Percentiles rank a stretch among this genome's conserved stretches.
Conservation (phyloP, 73 alveolate species). For the Strombidium stylifer region DNA sequence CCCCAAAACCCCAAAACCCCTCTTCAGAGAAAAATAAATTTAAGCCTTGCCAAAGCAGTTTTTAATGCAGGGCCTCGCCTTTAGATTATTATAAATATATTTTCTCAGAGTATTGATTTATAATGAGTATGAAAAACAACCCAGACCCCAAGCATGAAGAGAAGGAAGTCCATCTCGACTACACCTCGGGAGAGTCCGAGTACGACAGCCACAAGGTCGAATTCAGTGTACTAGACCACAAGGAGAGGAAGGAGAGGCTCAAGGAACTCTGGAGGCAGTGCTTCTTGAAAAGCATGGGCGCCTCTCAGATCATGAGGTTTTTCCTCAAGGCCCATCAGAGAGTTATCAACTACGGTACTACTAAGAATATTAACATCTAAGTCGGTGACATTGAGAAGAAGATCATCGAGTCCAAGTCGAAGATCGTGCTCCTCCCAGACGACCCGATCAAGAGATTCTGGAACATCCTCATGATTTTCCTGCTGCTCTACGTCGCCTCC, state of each 20-base stretch:
- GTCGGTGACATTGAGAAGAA: conserved; percentile 10
- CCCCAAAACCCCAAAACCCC: too few species aligned
- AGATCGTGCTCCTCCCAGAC: conserved; percentile 45
- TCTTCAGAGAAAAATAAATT: too few species aligned
- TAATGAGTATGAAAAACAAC: too few species aligned
- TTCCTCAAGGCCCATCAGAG: conserved; percentile 15
- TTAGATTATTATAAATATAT: too few species aligned
- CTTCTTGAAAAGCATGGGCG: conserved; percentile 42
- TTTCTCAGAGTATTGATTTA: too few species aligned
- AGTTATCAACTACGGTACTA: conserved; percentile 30
- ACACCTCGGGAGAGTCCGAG: conserved; percentile 34
- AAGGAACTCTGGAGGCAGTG: conserved; percentile 32
- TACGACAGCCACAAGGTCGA: conserved; percentile 27
- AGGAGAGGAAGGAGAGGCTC: conserved; percentile 5
- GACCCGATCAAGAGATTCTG: conserved; percentile 47
- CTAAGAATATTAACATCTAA: conserved; percentile 32
- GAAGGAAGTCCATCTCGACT: neutral
- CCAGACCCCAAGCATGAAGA: neutral
- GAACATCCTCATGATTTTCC: conserved; percentile 46
- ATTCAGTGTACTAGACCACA: neutral
- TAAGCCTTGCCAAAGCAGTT: too few species aligned
- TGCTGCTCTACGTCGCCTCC: conserved; percentile 59
- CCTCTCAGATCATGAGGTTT: conserved; percentile 11
- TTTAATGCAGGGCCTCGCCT: too few species aligned
- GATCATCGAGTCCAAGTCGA: conserved; percentile 11